Base-by-base conservation (phyloP, 1,284 basidiomycete genomes). In the Ceratorhiza oryzae-sativae region DNA sequence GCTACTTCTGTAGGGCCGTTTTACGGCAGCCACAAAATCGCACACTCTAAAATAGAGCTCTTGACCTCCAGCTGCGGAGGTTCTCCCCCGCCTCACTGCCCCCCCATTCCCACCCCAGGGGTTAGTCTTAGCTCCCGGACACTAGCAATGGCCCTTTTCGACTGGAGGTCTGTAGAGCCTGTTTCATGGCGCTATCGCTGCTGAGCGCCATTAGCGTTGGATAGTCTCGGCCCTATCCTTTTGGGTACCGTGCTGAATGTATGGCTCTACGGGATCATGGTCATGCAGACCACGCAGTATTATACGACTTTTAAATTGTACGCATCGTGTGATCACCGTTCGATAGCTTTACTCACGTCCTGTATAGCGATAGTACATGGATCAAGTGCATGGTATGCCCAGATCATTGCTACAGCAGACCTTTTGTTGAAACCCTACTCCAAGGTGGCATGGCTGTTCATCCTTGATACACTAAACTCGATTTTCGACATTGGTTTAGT, bases 251-350 rank as follows among this genome's bases (percentile, higher is more conserved):
- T 68, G 23, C 15, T 68, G 49, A 68, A 68, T 25, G 39, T 68
- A 13, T 68, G 65, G 65, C 41, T 68, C 9, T 68, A 68, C 36
- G 65, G 65, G 23, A 68, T 68, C 25, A 68, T 68, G 65, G 65
- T 68, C 41, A 68, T 41, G 13, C 65, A 68, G 42, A 68, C 65
- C 18, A 41, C 53, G 5, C 41, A 55, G 65, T 68, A 68, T 41
- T 68, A 56, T 46, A 30, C 42, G n/a, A 53, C 51, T n/a, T 68
- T 42, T 46, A 53, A 53, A 32, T 46, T 36, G 65, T 58, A 23
- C 8, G 65, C 18, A 23, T 15, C n/a, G 30, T 3, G 51, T n/a
- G 12, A 32, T 4, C 5, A 10, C n/a, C n/a, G 2, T 42, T 8
- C 1, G 1, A 4, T 9, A 8, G 23, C 58, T 27, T 30, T 8